phyloP scores from a whole-genome alignment of 164 flowering plant species.

The Macadamia tetraphylla region DNA sequence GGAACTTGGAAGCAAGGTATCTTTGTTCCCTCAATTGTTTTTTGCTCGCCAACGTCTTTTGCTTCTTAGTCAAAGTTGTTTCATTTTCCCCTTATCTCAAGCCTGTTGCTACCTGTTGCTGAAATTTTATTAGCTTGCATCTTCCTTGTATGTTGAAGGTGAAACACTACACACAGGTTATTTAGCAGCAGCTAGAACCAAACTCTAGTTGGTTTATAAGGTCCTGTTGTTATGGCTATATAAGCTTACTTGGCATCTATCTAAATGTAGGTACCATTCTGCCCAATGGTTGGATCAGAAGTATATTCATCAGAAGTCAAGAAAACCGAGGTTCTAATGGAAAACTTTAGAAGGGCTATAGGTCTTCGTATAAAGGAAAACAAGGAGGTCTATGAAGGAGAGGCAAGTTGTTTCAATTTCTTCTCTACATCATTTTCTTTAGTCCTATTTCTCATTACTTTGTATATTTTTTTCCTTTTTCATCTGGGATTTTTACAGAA shows the following conservation, averaged over 20 bases:
- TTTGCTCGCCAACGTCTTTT: not conserved
- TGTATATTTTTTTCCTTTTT: not conserved
- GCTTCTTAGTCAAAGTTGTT: not conserved
- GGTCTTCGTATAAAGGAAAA: conserved; percentile 98
- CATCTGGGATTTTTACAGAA: not conserved
- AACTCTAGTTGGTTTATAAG: not conserved
- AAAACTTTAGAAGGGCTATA: conserved; percentile 88
- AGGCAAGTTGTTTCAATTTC: conserved; percentile 41
- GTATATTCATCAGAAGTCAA: conserved; percentile 97
- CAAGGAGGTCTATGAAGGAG: conserved; percentile 99
- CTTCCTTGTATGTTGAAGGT: not conserved
- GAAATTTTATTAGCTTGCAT: not conserved
- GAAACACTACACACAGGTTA: not conserved
- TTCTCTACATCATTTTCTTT: conserved; percentile 1
- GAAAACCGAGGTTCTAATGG: conserved; percentile 99
- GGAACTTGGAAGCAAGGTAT: conserved; percentile 94
- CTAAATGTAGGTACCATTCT: conserved; percentile 80
- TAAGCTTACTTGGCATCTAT: not conserved
- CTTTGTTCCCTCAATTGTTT: not conserved
- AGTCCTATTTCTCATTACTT: too few relatives aligned
- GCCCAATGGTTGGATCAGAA: conserved; percentile 99
- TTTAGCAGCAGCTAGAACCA: not conserved
- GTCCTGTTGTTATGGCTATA: not conserved
- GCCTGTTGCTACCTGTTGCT: too few relatives aligned
- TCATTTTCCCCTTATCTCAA: not conserved